Percentiles rank a stretch among this genome's conserved stretches.
These are phyloP conservation scores for Talaromyces sp. DNA, from an alignment of 2,329 filamentous ascomycete genomes.

Conservation along the genomic window DNA sequence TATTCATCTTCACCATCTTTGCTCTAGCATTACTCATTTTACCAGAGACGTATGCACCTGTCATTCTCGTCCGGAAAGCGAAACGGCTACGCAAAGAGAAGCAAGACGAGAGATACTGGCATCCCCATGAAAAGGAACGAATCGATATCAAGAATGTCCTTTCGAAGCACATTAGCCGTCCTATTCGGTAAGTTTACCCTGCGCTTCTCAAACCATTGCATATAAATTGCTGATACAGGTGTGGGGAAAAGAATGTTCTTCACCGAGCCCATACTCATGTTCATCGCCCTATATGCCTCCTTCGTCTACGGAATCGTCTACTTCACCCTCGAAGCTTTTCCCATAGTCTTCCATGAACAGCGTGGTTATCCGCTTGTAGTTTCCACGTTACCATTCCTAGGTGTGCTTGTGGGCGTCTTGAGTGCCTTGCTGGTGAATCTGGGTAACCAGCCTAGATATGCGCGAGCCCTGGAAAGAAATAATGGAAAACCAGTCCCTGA, in stretches of 20 bases:
- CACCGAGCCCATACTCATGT: neutral
- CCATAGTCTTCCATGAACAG: neutral
- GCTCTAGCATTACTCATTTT: neutral
- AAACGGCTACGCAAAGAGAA: conserved; percentile 46
- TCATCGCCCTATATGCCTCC: neutral
- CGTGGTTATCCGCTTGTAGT: too few species aligned
- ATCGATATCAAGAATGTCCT: neutral
- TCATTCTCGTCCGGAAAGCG: conserved; percentile 50
- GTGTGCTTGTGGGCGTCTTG: too few species aligned
- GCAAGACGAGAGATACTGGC: conserved; percentile 28
- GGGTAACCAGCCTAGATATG: too few species aligned
- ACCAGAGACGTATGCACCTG: conserved; percentile 39
- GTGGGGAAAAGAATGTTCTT: neutral
- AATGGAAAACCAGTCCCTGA: too few species aligned
- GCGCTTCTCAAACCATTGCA: too few species aligned
- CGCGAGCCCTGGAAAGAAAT: too few species aligned
- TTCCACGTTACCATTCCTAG: too few species aligned
- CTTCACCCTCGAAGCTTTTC: neutral
- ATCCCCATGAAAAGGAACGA: conserved; percentile 11
- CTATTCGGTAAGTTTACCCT: neutral
- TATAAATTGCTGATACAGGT: too few species aligned
- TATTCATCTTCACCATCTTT: neutral
- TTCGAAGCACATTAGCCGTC: neutral
- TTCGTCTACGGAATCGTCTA: neutral
- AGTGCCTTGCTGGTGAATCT: too few species aligned